Percentiles rank a stretch among this genome's conserved stretches.
These are phyloP conservation scores for Fusarium penzigii DNA, from an alignment of 2,329 filamentous ascomycete genomes.

Conservation along the genomic window DNA sequence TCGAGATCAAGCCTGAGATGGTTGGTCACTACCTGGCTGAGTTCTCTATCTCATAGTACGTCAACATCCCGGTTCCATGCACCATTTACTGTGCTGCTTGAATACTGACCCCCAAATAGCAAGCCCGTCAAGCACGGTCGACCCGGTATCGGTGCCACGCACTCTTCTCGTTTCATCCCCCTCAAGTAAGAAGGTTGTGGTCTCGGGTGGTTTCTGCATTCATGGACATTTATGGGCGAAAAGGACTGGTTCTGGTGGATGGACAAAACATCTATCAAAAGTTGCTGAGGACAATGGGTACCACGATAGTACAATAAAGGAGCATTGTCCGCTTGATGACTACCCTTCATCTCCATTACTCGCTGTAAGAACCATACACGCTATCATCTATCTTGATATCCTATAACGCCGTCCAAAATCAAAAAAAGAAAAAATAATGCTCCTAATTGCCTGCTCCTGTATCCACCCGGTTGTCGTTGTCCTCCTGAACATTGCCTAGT, in stretches of 20 bases:
- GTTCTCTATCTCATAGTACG: slow-evolving; percentile 99
- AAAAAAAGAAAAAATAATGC: no score
- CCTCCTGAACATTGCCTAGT: no score
- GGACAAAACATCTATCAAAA: slow-evolving; percentile 44
- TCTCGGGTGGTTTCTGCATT: slow-evolving; percentile 58
- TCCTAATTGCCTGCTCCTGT: no score
- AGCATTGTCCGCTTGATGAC: slow-evolving; percentile 40
- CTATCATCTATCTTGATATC: background rate
- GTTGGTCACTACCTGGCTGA: slow-evolving; percentile 99
- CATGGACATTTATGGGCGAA: slow-evolving; percentile 58
- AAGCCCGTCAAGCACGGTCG: slow-evolving; percentile 99
- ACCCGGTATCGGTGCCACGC: slow-evolving; percentile 99
- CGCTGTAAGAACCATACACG: background rate
- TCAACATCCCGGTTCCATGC: slow-evolving; percentile 33
- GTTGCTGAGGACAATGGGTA: slow-evolving; percentile 47
- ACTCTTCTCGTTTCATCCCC: slow-evolving; percentile 99
- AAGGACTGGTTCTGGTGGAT: slow-evolving; percentile 57
- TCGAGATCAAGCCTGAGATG: slow-evolving; percentile 99
- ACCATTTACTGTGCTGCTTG: background rate
- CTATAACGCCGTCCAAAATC: background rate
- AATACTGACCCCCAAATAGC: slow-evolving; percentile 63
- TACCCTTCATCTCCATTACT: slow-evolving; percentile 22
- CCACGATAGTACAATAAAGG: slow-evolving; percentile 47
- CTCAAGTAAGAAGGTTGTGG: slow-evolving; percentile 85
- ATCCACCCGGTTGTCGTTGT: no score